Base-by-base conservation (phyloP, 257 asterid genomes). In the Thymus mandschuricus region DNA sequence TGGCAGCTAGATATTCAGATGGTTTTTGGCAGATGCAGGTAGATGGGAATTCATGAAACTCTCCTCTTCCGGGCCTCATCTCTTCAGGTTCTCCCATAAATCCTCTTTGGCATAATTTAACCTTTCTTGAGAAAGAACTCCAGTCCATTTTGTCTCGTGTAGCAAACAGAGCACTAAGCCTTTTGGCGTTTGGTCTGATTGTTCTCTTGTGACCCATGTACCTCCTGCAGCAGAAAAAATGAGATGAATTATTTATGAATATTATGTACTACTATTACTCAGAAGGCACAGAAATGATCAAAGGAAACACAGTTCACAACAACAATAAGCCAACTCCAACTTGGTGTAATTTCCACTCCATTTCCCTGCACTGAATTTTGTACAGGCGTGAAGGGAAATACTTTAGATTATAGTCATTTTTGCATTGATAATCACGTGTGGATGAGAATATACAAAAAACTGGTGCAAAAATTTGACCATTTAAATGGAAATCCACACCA, bases 61-160 rank as follows among this genome's bases (percentile, higher is more conserved):
- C 99, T 4, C 99, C 98, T 68, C 96, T 85, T 52, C 99, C 99
- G 1, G 92, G 94, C 79, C 75, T 88, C 80, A 84, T 83, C 91
- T 95, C 98, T 33, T 92, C 97, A 0, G 98, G 98, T 68, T 95
- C 99, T 70, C 99, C 99, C 91, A 95, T 84, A 92, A 95, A 95
- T 54, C 97, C 99, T 79, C 94, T 83, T 80, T 95, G 99, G 84
- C 92, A 86, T 59, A 93, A 86, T 80, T 87, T 95, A 52, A 92
- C 94, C 86, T 88, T 95, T 75, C 87, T 82, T 21, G 96, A 84
- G 70, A 95, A 95, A 12, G 88, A 78, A 63, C 71, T 79, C 98
- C 98, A 92, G 43, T 82, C 92, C 96, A 92, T 89, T 80, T 81
- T 84, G 65, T 84, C 82, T 29, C 92, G 80, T 65, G 79, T 82